Conservation (phyloP, 1,284 basidiomycete species). For the Farysia itapuensis region DNA sequence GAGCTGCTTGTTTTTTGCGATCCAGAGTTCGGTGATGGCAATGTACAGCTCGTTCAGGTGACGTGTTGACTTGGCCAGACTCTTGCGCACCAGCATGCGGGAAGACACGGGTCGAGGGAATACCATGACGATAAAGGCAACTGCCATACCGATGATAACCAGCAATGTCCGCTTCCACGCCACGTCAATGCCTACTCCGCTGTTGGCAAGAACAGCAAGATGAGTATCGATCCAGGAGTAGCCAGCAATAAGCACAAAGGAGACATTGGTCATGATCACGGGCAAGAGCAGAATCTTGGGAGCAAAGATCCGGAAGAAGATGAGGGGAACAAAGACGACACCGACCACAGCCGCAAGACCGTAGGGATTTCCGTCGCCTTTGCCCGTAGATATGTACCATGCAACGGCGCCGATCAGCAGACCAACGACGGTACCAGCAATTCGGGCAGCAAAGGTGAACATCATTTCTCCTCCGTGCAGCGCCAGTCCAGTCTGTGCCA, state of each 20-base stretch:
- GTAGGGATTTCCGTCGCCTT: conserved; percentile 65
- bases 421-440: conserved; percentile 45
- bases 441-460: conserved; percentile 39
- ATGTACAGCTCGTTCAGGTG: conserved; percentile 24
- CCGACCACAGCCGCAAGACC: conserved; percentile 72
- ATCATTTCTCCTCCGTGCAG: conserved; percentile 51
- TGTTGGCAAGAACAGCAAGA: conserved; percentile 39
- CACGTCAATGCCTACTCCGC: conserved; percentile 62
- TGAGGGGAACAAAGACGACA: conserved; percentile 69
- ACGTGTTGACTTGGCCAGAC: conserved; percentile 60
- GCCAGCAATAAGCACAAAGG: conserved; percentile 62
- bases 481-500: conserved; percentile 51
- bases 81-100: conserved; percentile 64
- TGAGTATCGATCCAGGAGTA: conserved; percentile 46
- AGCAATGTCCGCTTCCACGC: conserved; percentile 62
- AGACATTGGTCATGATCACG: conserved; percentile 72
- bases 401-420: conserved; percentile 70
- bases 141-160: conserved; percentile 54
- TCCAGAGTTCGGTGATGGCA: conserved; percentile 28
- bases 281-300: conserved; percentile 73
- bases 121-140: conserved; percentile 48
- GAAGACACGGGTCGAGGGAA: conserved; percentile 64
- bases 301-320: conserved; percentile 70
- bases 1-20: conserved; percentile 22
- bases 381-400: conserved; percentile 69